A percentile compares a stretch with the other conserved stretches of the same genome.
Conservation (phyloP, 2,329 filamentous ascomycete genomes). For the Alternaria sp. region DNA sequence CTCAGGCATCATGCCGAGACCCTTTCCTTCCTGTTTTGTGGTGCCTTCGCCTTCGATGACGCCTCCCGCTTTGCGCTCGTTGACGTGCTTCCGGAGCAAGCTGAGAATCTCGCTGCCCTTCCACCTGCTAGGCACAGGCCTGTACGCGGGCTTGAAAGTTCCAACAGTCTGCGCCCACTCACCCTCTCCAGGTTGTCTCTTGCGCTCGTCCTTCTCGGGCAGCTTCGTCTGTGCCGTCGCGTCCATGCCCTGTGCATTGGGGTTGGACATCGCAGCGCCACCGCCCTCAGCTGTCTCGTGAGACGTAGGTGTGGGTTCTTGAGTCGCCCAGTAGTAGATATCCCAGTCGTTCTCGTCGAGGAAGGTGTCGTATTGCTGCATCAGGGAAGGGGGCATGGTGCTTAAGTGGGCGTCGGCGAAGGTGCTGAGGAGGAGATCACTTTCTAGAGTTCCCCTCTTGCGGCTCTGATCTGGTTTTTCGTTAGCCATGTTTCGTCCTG, state of each 20-base stretch:
- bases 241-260: constrained; percentile 54
- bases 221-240: constrained; percentile 54
- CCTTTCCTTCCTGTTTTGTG: constrained; percentile 43
- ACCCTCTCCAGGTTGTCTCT: constrained; percentile 64
- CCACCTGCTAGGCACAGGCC: constrained; percentile 88
- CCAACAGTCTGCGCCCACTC: constrained; percentile 98
- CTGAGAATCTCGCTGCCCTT: constrained; percentile 78
- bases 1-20: constrained; percentile 59
- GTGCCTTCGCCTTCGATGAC: constrained; percentile 49
- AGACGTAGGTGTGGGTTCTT: constrained; percentile 71
- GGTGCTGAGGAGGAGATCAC: constrained; percentile 93
- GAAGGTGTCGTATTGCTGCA: constrained; percentile 87
- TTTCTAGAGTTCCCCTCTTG: constrained; percentile 94
- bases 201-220: constrained; percentile 55
- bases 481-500: constrained; percentile 9
- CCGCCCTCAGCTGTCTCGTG: constrained; percentile 62
- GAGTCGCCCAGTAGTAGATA: constrained; percentile 99
- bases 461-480: constrained; percentile 80
- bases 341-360: constrained; percentile 99
- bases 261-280: constrained; percentile 52
- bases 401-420: constrained; percentile 83
- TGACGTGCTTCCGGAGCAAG: constrained; percentile 82
- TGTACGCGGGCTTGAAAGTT: constrained; percentile 90
- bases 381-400: constrained; percentile 73
- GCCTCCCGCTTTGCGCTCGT: constrained; percentile 69